Conservation (phyloP, 169 alveolate species). For the Babesia caballi region DNA sequence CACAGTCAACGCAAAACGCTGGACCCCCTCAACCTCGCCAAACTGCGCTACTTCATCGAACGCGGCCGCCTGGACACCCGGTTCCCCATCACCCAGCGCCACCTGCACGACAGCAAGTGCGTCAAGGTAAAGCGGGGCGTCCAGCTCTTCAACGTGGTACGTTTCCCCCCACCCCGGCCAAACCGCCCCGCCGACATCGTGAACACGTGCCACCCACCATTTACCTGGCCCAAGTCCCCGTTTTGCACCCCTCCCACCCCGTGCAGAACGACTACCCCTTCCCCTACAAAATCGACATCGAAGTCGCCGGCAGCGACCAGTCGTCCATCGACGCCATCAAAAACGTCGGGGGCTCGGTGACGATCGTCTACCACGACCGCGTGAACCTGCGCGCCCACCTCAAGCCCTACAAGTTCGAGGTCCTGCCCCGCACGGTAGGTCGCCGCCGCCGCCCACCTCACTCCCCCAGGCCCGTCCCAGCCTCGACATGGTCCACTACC, state of each 20-base stretch:
- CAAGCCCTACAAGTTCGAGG: slow-evolving; percentile 82
- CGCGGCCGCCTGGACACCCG: slow-evolving; percentile 81
- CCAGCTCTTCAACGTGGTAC: slow-evolving; percentile 76
- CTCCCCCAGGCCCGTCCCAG: slow-evolving; percentile 76
- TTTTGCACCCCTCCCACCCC: background rate
- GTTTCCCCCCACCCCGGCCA: background rate
- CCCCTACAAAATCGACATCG: slow-evolving; percentile 85
- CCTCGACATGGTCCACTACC: slow-evolving; percentile 72
- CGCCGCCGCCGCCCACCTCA: background rate
- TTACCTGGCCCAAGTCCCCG: background rate
- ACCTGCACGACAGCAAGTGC: slow-evolving; percentile 81
- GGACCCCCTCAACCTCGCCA: slow-evolving; percentile 77
- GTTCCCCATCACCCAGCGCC: slow-evolving; percentile 86
- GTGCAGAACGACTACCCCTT: slow-evolving; percentile 84
- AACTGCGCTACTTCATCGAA: slow-evolving; percentile 81
- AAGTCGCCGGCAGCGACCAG: slow-evolving; percentile 86
- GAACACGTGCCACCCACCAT: background rate
- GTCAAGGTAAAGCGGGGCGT: slow-evolving; percentile 81
- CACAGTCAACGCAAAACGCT: slow-evolving; percentile 69
- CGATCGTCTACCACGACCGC: slow-evolving; percentile 82
- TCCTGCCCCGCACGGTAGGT: slow-evolving; percentile 77
- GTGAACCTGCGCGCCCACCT: slow-evolving; percentile 81
- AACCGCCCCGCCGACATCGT: background rate
- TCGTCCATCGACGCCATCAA: slow-evolving; percentile 83
- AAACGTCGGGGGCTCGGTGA: slow-evolving; percentile 83